Base-by-base conservation (phyloP, 495 filamentous ascomycete genomes). In the Polyplosphaeria fusca region DNA sequence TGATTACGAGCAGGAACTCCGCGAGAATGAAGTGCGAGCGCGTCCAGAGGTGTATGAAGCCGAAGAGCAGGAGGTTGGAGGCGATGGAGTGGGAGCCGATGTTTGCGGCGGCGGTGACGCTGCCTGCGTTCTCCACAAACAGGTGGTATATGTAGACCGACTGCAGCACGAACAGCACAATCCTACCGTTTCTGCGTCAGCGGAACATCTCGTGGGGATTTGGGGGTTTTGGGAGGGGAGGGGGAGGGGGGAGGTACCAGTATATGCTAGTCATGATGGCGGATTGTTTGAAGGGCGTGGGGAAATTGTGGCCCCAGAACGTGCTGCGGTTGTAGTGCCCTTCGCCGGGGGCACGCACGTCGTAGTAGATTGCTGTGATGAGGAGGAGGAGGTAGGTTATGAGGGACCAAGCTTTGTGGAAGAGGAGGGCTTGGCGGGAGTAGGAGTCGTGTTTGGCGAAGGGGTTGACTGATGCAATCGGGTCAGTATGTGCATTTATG, bases 41-140 rank as follows among this genome's bases (percentile, higher is more conserved):
- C 22, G 85, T 83, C 79, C 91, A 94, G 51, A 95, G 82, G 73
- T 91, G 81, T 32, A 94, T 79, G 73, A 87, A 94, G 44, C 75
- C 79, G 46, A 89, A 84, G 63, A 86, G 76, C 44, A 95, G 79
- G 12, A 96, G 70, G 74, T 94, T 95, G 76, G 86, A 85, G 63
- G 87, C 54, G 67, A 93, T 91, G 71, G 91, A 95, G 74, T 95
- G 88, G 55, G 81, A 79, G 55, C 86, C 89, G 12, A 92, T 83
- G 40, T 86, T 80, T 58, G 84, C 86, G 25, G 91, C 87, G n/a
- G 81, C 74, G 35, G 79, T 79, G 54, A 88, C 82, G 4, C 77
- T 63, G 18, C 76, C 76, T 20, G 74, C 65, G 50, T 86, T 77
- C 51, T 76, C 74, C 25, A 79, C 80, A 79, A 89, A 94, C 47